phyloP scores from a whole-genome alignment of 148 eudicot genomes.

The Vaccinium macrocarpon region DNA sequence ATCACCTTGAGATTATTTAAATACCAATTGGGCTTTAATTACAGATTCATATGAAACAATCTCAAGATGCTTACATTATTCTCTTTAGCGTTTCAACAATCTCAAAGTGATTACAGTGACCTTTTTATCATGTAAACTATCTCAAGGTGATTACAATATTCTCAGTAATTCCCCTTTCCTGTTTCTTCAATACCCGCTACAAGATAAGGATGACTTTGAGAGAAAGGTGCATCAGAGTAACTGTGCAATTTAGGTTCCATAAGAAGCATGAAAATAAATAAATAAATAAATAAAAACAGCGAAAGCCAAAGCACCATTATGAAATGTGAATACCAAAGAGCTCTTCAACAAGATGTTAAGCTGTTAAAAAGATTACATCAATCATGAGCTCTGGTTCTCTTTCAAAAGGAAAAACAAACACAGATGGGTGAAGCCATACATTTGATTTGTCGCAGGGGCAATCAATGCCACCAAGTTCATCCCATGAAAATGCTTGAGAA shows the following conservation, averaged over 20 bases:
- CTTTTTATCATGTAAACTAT: not conserved
- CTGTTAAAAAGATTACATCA: not conserved
- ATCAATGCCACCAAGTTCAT: conserved; percentile 57
- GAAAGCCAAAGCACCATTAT: not conserved
- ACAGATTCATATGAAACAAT: not conserved
- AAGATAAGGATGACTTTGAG: not conserved
- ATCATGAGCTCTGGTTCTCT: not conserved
- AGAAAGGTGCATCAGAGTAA: not conserved
- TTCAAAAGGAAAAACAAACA: not conserved
- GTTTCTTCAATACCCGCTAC: not conserved
- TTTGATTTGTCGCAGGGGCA: conserved; percentile 55
- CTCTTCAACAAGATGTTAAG: conserved; percentile 1
- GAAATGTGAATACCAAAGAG: not conserved
- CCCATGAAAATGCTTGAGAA: conserved; percentile 64
- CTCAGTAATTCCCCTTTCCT: not conserved
- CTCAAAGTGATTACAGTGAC: not conserved
- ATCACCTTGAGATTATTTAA: not conserved
- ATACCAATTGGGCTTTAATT: not conserved
- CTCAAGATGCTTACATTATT: not conserved
- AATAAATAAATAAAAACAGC: not conserved
- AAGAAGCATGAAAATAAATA: not conserved
- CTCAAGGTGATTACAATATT: not conserved
- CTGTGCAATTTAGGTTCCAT: not conserved
- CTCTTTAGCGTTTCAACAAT: not conserved
- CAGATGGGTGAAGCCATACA: conserved; percentile 32